Evolutionary conservation across 805 yeast species (phyloP), one percentile per base, ranked within the genome.

Genomic region (Ogataea methanolica): DNA sequence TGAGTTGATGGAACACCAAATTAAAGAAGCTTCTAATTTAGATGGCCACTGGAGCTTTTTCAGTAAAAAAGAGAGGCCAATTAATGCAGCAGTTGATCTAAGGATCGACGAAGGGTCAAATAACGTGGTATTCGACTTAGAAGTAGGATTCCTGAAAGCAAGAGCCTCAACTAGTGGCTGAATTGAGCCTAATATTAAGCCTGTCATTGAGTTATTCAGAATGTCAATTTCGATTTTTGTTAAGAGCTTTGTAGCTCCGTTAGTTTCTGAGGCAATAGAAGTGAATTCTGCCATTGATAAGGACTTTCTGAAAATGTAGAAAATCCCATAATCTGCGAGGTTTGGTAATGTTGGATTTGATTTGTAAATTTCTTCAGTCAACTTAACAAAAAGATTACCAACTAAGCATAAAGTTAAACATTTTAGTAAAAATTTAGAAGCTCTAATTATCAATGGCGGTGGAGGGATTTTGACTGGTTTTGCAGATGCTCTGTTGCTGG

Each of bases 61-160:
- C 33, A 86, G 74, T 22, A 88, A 89, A 58, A 81, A 85, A 5
- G 82, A 74, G 34, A 86, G 76, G 3, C 95, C 95, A 39, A 85
- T 66, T 56, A 85, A 75, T 3, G 88, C 84, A 47, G 84, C 77
- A 41, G 72, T 64, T 19, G 81, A 60, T 55, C 76, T 65, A 3
- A 73, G 54, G 26, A 71, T 49, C 2, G 62, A 47, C 2, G 57
- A 43, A 4, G 56, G 44, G 6, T 55, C 54, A 17, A 51, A 45
- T 16, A 51, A 47, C 1, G 54, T 42, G 19, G 49, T 42, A 26
- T 12, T 43, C 7, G 38, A 9, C 12, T 31, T 34, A 16, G 37
- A 26, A 3, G n/a, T 31, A 33, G 50, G 42, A 7, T 48, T 48
- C 8, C 39, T 39, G 38, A 51, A 55, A 7, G 49, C 47, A 6